phyloP scores from a whole-genome alignment of 2,329 filamentous ascomycete genomes.

The Trichoderma arundinaceum region DNA sequence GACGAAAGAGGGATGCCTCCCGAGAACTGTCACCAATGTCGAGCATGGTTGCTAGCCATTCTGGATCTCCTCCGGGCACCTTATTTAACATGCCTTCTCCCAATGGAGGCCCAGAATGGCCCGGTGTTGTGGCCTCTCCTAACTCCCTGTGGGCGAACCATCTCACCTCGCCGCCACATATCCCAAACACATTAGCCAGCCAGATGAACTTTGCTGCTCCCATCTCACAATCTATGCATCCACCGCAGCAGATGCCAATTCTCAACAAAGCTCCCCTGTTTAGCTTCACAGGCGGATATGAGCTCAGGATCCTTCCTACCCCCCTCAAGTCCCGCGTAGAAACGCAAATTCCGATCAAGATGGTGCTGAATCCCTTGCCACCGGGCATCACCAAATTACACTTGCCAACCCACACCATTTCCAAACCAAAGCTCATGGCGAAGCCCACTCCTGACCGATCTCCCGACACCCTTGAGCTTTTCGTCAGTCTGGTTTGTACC shows the following conservation, averaged over 20 bases:
- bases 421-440: slow-evolving; percentile 87
- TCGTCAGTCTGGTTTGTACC: slow-evolving; percentile 84
- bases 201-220: slow-evolving; percentile 38
- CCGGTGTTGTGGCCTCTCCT: slow-evolving; percentile 36
- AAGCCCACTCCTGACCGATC: slow-evolving; percentile 70
- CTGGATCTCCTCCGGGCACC: slow-evolving; percentile 54
- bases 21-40: slow-evolving; percentile 62
- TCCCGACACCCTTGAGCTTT: slow-evolving; percentile 78
- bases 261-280: slow-evolving; percentile 37
- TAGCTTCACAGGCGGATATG: slow-evolving; percentile 45
- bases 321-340: slow-evolving; percentile 89
- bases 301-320: slow-evolving; percentile 67
- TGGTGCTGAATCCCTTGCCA: slow-evolving; percentile 78
- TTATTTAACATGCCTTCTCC: slow-evolving; percentile 57
- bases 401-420: slow-evolving; percentile 87
- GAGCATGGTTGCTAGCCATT: slow-evolving; percentile 57
- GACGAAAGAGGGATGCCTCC: slow-evolving; percentile 53
- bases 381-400: slow-evolving; percentile 79
- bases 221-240: slow-evolving; percentile 40
- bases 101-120: slow-evolving; percentile 48
- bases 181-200: slow-evolving; percentile 38
- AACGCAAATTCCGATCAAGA: slow-evolving; percentile 89
- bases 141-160: slow-evolving; percentile 45
- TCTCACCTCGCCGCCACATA: slow-evolving; percentile 36
- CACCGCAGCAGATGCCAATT: slow-evolving; percentile 43